phyloP scores from a whole-genome alignment of 352 stramenopile species.

The Phytophthora citricola region DNA sequence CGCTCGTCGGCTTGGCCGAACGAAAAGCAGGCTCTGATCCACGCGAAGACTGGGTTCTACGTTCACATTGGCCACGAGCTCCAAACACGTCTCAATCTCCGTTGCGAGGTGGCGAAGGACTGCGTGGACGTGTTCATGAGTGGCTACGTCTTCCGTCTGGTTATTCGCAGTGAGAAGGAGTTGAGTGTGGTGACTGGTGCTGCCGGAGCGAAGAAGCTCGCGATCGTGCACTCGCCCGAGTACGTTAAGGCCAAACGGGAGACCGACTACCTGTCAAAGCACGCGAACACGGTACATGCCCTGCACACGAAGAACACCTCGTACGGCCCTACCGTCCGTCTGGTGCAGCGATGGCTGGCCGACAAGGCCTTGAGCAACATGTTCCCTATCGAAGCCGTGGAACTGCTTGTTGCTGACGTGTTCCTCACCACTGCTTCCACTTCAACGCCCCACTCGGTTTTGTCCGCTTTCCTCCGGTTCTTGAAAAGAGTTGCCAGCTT shows the following conservation, averaged over 20 bases:
- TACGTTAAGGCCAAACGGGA: constrained; percentile 73
- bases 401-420: constrained; percentile 80
- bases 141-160: constrained; percentile 85
- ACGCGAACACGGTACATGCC: constrained; percentile 77
- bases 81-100: constrained; percentile 59
- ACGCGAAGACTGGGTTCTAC: constrained; percentile 91
- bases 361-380: constrained; percentile 81
- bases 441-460: constrained; percentile 70
- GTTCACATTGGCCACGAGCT: constrained; percentile 88
- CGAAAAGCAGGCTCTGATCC: constrained; percentile 75
- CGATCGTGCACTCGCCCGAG: constrained; percentile 64
- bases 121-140: constrained; percentile 84
- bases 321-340: constrained; percentile 79
- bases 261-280: constrained; percentile 64
- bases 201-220: constrained; percentile 59
- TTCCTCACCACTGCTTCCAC: constrained; percentile 63
- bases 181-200: constrained; percentile 66
- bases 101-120: constrained; percentile 78
- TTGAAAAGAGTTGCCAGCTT: constrained; percentile 75
- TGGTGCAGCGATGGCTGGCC: constrained; percentile 85
- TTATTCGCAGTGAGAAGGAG: constrained; percentile 86
- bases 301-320: constrained; percentile 82
- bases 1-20: constrained; percentile 88
- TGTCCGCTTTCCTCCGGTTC: constrained; percentile 84
- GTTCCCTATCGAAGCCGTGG: constrained; percentile 72